Conservation (phyloP, 1,284 basidiomycete genomes). For the Leccinum subspadiceum region DNA sequence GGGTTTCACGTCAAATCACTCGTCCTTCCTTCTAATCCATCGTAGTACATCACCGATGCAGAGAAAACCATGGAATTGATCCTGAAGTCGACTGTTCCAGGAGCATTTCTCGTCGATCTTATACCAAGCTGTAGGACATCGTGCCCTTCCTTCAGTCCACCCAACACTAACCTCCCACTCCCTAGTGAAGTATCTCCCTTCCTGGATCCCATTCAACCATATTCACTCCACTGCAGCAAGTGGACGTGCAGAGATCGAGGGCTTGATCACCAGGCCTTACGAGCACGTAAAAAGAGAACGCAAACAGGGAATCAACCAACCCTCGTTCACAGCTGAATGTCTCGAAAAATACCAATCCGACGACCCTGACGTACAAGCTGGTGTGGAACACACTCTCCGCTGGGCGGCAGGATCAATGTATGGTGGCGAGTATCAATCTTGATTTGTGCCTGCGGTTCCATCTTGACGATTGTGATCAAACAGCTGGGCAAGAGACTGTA, state of each 20-base stretch:
- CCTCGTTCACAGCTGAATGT: constrained; percentile 21
- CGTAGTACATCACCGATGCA: constrained; percentile 25
- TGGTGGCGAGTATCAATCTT: constrained; percentile 17
- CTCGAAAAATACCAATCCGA: constrained; percentile 18
- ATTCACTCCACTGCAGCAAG: constrained; percentile 13
- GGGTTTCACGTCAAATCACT: neutral
- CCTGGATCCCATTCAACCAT: constrained; percentile 23
- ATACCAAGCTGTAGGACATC: constrained; percentile 21
- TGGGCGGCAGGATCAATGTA: constrained; percentile 31
- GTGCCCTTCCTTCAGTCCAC: neutral
- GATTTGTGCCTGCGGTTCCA: neutral
- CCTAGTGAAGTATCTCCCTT: constrained; percentile 30
- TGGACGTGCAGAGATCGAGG: constrained; percentile 18
- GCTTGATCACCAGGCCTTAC: constrained; percentile 17
- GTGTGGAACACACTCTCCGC: constrained; percentile 10
- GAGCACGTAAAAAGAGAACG: constrained; percentile 20
- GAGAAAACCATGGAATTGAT: constrained; percentile 26
- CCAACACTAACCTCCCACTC: neutral
- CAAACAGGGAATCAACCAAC: constrained; percentile 8
- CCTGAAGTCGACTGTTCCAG: constrained; percentile 20
- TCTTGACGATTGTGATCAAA: neutral
- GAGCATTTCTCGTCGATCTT: constrained; percentile 27
- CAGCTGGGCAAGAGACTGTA: constrained; percentile 28
- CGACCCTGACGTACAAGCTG: constrained; percentile 1
- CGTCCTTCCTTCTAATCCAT: neutral